phyloP scores from a whole-genome alignment of 2,329 filamentous ascomycete genomes.

The Fusarium sp. region DNA sequence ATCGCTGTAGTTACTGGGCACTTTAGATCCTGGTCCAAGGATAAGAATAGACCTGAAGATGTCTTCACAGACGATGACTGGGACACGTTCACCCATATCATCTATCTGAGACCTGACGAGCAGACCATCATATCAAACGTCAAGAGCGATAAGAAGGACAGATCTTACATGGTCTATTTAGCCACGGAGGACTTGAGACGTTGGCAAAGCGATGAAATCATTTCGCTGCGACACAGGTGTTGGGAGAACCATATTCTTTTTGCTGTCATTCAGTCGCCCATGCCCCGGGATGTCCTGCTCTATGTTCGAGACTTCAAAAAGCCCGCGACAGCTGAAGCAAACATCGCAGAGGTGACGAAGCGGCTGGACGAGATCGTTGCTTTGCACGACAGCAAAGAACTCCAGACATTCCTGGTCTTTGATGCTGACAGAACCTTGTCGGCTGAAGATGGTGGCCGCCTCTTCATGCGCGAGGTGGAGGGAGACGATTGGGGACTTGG shows the following conservation, averaged over 20 bases:
- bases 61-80: conserved; percentile 42
- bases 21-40: conserved; percentile 60
- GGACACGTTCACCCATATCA: conserved; percentile 61
- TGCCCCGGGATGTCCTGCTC: rapidly evolving
- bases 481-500: neutral
- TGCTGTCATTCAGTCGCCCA: neutral
- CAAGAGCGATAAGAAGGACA: conserved; percentile 42
- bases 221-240: rapidly evolving
- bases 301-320: neutral
- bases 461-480: conserved; percentile 55
- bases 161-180: neutral
- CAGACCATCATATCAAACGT: neutral
- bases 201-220: neutral
- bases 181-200: rapidly evolving
- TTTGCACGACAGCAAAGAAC: conserved; percentile 28
- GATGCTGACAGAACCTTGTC: conserved; percentile 67
- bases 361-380: conserved; percentile 47
- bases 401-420: conserved; percentile 60
- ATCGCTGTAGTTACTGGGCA: conserved; percentile 63
- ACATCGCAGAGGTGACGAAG: conserved; percentile 43
- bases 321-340: conserved; percentile 44
- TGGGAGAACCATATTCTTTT: neutral
- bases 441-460: conserved; percentile 55
- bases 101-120: conserved; percentile 50
- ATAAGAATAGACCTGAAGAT: rapidly evolving